Percentiles rank a stretch among this genome's conserved stretches.
phyloP scores from a whole-genome alignment of 306 rosid species.

The Macrotyloma uniflorum region DNA sequence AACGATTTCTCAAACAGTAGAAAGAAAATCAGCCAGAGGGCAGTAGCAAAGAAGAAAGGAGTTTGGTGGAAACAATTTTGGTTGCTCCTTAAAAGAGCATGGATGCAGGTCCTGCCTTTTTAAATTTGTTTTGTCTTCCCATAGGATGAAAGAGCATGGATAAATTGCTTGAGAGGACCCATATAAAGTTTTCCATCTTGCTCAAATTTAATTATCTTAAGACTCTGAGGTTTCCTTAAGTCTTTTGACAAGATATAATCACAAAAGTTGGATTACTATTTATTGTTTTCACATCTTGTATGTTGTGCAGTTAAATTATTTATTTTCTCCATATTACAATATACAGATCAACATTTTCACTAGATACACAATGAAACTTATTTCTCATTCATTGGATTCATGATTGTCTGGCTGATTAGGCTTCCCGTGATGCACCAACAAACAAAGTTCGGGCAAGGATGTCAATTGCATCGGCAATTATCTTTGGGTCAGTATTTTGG shows the following conservation, averaged over 20 bases:
- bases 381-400: constrained; percentile 41
- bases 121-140: background rate
- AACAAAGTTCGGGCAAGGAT: constrained; percentile 92
- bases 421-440: constrained; percentile 91
- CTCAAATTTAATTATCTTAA: constrained; percentile 15
- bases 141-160: constrained; percentile 10
- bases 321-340: constrained; percentile 11
- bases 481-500: constrained; percentile 96
- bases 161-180: constrained; percentile 32
- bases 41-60: constrained; percentile 58
- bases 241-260: constrained; percentile 28
- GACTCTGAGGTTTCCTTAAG: constrained; percentile 8
- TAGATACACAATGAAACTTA: constrained; percentile 26
- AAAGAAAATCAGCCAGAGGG: constrained; percentile 47
- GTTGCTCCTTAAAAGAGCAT: constrained; percentile 91
- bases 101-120: constrained; percentile 82
- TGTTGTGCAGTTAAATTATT: background rate
- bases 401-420: constrained; percentile 52
- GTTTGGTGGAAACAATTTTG: constrained; percentile 91
- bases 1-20: constrained; percentile 49
- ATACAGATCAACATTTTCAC: constrained; percentile 21
- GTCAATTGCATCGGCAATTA: constrained; percentile 87
- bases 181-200: background rate
- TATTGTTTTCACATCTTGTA: constrained; percentile 11
- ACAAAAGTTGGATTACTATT: constrained; percentile 11